Evolutionary conservation across 441 rosid species (phyloP).

Genomic region (Codiaeum variegatum): DNA sequence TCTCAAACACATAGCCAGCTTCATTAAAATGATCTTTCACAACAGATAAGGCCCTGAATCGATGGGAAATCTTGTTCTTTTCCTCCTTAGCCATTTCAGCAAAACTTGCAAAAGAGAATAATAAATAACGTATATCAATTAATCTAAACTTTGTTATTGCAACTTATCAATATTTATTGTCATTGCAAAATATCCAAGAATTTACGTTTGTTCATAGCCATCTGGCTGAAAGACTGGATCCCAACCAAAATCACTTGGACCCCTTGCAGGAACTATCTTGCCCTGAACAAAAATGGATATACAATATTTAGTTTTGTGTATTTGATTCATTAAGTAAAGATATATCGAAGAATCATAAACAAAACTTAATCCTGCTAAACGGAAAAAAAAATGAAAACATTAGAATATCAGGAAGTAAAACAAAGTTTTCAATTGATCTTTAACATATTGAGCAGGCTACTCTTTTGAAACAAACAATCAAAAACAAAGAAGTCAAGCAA

Average conservation of each 20-base stretch:
- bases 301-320: background rate
- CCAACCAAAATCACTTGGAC: slow-evolving; percentile 93
- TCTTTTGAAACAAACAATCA: too few species aligned
- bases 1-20: slow-evolving; percentile 55
- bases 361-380: too few species aligned
- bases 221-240: slow-evolving; percentile 94
- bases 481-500: too few species aligned
- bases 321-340: too few species aligned
- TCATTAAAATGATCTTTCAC: slow-evolving; percentile 73
- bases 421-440: too few species aligned
- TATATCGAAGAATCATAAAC: too few species aligned
- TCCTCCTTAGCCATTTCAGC: slow-evolving; percentile 95
- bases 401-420: too few species aligned
- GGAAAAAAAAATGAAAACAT: too few species aligned
- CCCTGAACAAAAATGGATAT: slow-evolving; percentile 46
- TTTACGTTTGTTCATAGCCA: slow-evolving; percentile 75
- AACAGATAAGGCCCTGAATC: slow-evolving; percentile 64
- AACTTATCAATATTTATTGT: too few species aligned
- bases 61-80: slow-evolving; percentile 91
- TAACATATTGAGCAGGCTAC: too few species aligned
- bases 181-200: background rate
- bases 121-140: too few species aligned
- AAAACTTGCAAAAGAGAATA: slow-evolving; percentile 43
- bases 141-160: too few species aligned
- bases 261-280: slow-evolving; percentile 77